Base-by-base conservation (phyloP, 2,329 filamentous ascomycete species). In the Teratosphaeria zuluensis region DNA sequence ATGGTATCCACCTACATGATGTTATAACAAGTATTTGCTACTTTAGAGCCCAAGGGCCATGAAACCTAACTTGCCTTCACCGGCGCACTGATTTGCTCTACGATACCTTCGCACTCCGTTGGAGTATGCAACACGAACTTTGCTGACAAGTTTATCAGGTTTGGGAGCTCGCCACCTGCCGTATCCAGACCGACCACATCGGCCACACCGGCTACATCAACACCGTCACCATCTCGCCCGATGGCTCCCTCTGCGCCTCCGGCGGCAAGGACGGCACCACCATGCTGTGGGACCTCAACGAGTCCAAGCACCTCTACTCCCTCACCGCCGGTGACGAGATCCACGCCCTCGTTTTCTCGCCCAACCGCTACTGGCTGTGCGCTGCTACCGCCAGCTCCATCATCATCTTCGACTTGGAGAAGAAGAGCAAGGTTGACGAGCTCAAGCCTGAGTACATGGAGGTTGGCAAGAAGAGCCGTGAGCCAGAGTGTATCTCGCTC, bases 371-470 rank as follows among this genome's bases (percentile, higher is more conserved):
- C 90, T 99, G 94, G 94, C 88, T 99, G 72, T 99, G 94, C 86
- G 94, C 94, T 76, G 94, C 94, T 77, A 99, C 94, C 66, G 85
- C 90, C 76, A 90, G 85, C 82, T 91, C 86, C 85, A 97, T 99
- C 86, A 96, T 96, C 86, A 97, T 99, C 85, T 99, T 99, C 83
- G 94, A 99, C 76, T 87, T 99, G 71, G 94, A 99, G 90, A 99
- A 99, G 92, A 99, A 99, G 92, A 95, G 88, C 88, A 97, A 96
- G 89, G 92, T 97, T 76, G 92, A 97, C 74, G 94, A 97, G 87
- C 87, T 99, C 79, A 96, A 95, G 88, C 92, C 92, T 70, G 94
- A 99, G 79, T 95, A 94, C 84, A 84, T 91, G 75, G 85, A 91
- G 77, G 88, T 91, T 77, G 90, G 92, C 83, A 96, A 96, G 90